Evolutionary conservation across 139 green algal species (phyloP).

Genomic region (Spirogloea muscicola): DNA sequence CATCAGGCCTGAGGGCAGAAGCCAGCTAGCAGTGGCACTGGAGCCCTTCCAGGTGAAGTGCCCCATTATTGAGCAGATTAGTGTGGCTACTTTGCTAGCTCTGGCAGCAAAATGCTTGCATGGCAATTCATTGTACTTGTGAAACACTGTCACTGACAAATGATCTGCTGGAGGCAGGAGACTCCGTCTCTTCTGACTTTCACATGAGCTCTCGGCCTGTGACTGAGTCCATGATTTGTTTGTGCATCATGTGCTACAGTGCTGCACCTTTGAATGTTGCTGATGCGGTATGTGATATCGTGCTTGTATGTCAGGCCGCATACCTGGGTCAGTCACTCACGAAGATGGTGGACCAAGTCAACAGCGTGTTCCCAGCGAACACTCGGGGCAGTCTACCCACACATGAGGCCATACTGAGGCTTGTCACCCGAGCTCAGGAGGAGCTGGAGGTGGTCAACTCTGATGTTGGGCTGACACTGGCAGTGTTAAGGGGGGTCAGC

Average conservation of each 20-base stretch:
- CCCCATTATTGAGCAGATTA: neutral
- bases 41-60: slow-evolving; percentile 53
- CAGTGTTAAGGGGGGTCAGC: slow-evolving; percentile 21
- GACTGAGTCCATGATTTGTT: neutral
- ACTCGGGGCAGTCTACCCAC: slow-evolving; percentile 1
- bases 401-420: slow-evolving; percentile 1
- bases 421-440: slow-evolving; percentile 22
- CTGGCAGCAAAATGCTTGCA: neutral
- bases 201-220: neutral
- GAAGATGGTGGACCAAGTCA: slow-evolving; percentile 70
- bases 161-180: neutral
- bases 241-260: neutral
- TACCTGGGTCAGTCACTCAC: slow-evolving; percentile 68
- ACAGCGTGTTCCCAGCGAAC: slow-evolving; percentile 60
- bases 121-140: neutral
- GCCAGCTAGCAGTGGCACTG: slow-evolving; percentile 58
- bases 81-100: neutral
- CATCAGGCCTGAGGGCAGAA: slow-evolving; percentile 50
- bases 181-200: no score
- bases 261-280: neutral
- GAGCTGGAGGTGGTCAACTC: slow-evolving; percentile 37
- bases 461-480: neutral
- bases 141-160: neutral
- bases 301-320: slow-evolving; percentile 61
- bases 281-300: no score